Evolutionary conservation across 1,284 basidiomycete species (phyloP).

Genomic region (Ganoderma leucocontextum): DNA sequence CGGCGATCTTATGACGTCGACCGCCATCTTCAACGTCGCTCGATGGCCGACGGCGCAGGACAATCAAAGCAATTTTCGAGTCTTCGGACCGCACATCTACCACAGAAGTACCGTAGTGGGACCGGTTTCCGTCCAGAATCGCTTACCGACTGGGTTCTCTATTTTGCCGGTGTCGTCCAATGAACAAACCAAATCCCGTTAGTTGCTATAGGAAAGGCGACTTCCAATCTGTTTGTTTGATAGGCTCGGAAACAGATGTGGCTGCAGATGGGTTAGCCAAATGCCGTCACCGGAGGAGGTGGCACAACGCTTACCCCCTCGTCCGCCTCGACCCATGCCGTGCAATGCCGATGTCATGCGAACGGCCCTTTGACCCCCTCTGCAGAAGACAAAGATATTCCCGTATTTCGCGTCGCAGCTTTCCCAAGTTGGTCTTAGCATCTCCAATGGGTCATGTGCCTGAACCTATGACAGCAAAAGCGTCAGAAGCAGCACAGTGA

Average conservation of each 20-base stretch:
- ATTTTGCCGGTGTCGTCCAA: not conserved
- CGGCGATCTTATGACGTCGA: constrained; percentile 3
- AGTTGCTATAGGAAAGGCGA: not conserved
- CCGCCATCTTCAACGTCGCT: not conserved
- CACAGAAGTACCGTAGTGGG: not conserved
- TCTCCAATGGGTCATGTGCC: not conserved
- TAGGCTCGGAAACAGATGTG: constrained; percentile 9
- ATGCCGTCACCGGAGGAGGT: constrained; percentile 5
- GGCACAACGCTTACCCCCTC: constrained; percentile 1
- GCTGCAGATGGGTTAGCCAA: constrained; percentile 1
- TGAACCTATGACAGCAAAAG: constrained; percentile 1
- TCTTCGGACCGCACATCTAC: not conserved
- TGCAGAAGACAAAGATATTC: constrained; percentile 6
- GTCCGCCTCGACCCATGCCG: not conserved
- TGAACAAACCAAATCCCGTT: constrained; percentile 2
- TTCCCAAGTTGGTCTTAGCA: not conserved
- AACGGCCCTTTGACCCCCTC: not conserved
- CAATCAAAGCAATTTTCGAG: not conserved
- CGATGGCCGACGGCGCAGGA: not conserved
- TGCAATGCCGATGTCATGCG: constrained; percentile 2
- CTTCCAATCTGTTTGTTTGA: constrained; percentile 2
- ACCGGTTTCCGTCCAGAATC: not conserved
- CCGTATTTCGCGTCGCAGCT: constrained; percentile 4
- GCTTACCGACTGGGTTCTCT: not conserved
- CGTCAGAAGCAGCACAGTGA: not conserved